Conservation (phyloP, 768 basidiomycete species). For the Lyophyllum shimeji region DNA sequence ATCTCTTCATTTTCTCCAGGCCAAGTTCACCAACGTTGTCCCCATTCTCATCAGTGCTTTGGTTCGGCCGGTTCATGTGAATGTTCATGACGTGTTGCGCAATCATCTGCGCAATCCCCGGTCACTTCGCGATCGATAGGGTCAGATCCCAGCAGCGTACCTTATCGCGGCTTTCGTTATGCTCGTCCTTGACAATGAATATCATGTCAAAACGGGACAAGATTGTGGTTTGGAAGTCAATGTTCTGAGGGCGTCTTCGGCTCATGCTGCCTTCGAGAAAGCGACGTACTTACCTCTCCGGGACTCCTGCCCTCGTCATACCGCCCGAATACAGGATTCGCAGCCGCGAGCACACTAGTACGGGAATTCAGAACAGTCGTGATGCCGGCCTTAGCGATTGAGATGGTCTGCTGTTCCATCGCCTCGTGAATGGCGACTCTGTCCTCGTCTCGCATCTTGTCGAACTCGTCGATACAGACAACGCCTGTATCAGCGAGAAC, state of each 20-base stretch:
- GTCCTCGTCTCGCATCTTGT: slow-evolving; percentile 99
- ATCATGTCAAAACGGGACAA: slow-evolving; percentile 99
- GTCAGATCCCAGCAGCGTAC: slow-evolving; percentile 36
- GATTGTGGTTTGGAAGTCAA: slow-evolving; percentile 98
- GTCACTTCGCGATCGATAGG: not conserved
- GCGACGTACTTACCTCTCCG: slow-evolving; percentile 63
- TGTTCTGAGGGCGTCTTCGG: slow-evolving; percentile 54
- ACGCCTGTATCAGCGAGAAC: slow-evolving; percentile 98
- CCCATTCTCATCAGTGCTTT: slow-evolving; percentile 55
- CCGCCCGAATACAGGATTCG: slow-evolving; percentile 96
- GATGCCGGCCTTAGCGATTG: slow-evolving; percentile 98
- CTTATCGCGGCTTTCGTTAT: slow-evolving; percentile 90
- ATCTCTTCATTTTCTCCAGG: slow-evolving; percentile 98
- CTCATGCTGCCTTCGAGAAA: slow-evolving; percentile 1
- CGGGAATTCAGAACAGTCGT: slow-evolving; percentile 96
- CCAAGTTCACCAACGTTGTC: slow-evolving; percentile 86
- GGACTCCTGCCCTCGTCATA: slow-evolving; percentile 97
- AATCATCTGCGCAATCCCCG: slow-evolving; percentile 60
- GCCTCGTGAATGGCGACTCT: slow-evolving; percentile 99
- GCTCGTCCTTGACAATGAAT: slow-evolving; percentile 98
- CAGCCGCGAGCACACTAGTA: slow-evolving; percentile 94
- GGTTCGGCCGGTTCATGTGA: slow-evolving; percentile 91
- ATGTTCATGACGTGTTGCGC: slow-evolving; percentile 98
- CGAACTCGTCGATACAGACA: slow-evolving; percentile 99
- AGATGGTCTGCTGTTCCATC: slow-evolving; percentile 99